Conservation (phyloP, 2,329 filamentous ascomycete genomes). For the Fusarium avenaceum region DNA sequence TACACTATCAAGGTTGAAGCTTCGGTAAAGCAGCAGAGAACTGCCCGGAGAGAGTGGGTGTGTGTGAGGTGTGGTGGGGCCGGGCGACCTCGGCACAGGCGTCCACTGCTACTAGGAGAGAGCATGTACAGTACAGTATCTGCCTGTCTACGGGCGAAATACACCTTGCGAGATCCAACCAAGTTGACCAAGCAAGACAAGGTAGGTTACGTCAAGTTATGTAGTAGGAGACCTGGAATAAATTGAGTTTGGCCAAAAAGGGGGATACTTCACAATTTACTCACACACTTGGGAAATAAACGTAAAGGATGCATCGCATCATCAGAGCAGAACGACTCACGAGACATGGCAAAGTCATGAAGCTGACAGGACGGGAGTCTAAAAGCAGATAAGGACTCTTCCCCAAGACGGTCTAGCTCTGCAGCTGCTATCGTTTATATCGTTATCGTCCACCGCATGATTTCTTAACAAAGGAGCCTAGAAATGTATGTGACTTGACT, state of each 20-base stretch:
- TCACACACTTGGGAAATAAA: conserved; percentile 1
- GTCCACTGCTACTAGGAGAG: no score
- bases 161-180: no score
- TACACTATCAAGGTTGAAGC: conserved; percentile 1
- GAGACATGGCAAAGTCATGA: conserved; percentile 19
- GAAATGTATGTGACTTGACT: neutral
- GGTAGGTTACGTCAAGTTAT: neutral
- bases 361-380: conserved; percentile 11
- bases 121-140: no score
- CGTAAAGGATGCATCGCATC: conserved; percentile 19
- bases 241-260: conserved; percentile 26
- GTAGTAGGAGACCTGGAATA: conserved; percentile 19
- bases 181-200: no score
- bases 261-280: neutral
- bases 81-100: conserved; percentile 26
- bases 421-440: conserved; percentile 3
- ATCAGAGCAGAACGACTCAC: conserved; percentile 33
- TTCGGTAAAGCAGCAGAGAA: conserved; percentile 15
- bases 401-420: conserved; percentile 26
- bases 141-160: no score
- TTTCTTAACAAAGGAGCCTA: neutral
- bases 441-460: conserved; percentile 4
- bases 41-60: conserved; percentile 31
- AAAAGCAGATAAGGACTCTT: conserved; percentile 8
- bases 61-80: conserved; percentile 27